Evolutionary conservation across 2,329 filamentous ascomycete species (phyloP), one percentile per base, ranked within the genome.

Genomic region (Diaporthe sp.): DNA sequence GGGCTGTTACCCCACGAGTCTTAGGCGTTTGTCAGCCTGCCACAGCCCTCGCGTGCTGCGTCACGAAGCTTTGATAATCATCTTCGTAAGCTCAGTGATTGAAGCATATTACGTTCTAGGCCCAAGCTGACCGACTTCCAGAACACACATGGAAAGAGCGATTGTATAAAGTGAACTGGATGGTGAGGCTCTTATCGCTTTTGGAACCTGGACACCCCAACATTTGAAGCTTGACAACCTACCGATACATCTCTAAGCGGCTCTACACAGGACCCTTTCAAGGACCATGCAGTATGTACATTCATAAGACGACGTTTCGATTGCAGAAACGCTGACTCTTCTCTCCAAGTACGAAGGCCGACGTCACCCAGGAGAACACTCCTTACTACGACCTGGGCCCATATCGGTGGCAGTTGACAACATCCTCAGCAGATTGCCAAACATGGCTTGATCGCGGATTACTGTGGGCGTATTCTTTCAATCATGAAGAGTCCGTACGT

Each of bases 391-490:
- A 58, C 22, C 55, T 58, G 22, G 55, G 55, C 19, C 30, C 7
- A 17, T 33, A 58, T 15, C 55, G 55, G 13, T 58, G 55, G 55
- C 55, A 30, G 13, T 35, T 58, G 33, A 58, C 33, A 2, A 58
- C 55, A 19, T 58, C 55, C 55, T 58, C 33, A n/a, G 4, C 55
- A 35, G 30, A 38, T 8, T 58, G 55, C 22, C 55, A 58, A 6
- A 58, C 19, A 58, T 58, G 55, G 55, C 55, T 58, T 30, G 55
- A 58, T 35, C 55, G 55, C 12, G 55, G 55, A 13, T 58, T 58
- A 22, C 33, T 35, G 5, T 58, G 55, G 55, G 19, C 55, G 4
- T 58, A 58, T 33, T 58, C 55, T n/a, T 58, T 58, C 55, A 58
- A 58, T 12, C 8, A 10, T 58, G 55, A 58, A 58, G 55, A 58